A percentile compares a stretch with the other conserved stretches of the same genome.
These are phyloP conservation scores for Pseudogymnoascus sp. DNA, from an alignment of 2,329 filamentous ascomycete species.

Conservation along the genomic window DNA sequence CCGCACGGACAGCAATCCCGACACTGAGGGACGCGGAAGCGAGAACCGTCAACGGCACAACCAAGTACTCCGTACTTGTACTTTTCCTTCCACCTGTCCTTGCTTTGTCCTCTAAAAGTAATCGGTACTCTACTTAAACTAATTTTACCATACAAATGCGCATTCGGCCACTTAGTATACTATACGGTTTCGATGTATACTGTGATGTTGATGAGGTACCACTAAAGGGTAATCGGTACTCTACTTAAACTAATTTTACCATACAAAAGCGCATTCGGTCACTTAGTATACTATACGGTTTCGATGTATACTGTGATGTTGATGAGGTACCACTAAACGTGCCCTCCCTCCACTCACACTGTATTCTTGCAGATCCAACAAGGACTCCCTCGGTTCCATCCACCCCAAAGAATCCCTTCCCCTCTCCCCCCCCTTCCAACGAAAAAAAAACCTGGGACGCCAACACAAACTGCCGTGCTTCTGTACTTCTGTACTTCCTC, in stretches of 20 bases:
- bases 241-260: neutral
- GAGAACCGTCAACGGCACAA: neutral
- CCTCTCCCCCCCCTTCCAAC: neutral
- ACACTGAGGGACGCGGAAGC: conserved; percentile 1
- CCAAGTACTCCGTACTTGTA: neutral
- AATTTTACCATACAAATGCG: neutral
- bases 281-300: neutral
- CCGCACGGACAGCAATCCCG: conserved; percentile 4
- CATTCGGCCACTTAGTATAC: neutral
- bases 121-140: neutral
- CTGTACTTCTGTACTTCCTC: neutral
- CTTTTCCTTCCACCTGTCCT: neutral
- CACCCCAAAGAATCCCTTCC: neutral
- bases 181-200: neutral
- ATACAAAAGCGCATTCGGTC: neutral
- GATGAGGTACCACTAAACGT: neutral
- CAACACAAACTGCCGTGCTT: neutral
- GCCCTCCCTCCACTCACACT: neutral
- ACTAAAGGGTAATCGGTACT: neutral
- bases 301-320: neutral
- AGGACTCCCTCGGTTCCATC: neutral
- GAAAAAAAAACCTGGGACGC: neutral
- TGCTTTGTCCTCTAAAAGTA: neutral
- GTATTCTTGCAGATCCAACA: neutral
- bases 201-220: neutral